Percentiles rank a stretch among this genome's conserved stretches.
Evolutionary conservation across 495 filamentous ascomycete species (phyloP).

Genomic region (Aspergillus diversus): DNA sequence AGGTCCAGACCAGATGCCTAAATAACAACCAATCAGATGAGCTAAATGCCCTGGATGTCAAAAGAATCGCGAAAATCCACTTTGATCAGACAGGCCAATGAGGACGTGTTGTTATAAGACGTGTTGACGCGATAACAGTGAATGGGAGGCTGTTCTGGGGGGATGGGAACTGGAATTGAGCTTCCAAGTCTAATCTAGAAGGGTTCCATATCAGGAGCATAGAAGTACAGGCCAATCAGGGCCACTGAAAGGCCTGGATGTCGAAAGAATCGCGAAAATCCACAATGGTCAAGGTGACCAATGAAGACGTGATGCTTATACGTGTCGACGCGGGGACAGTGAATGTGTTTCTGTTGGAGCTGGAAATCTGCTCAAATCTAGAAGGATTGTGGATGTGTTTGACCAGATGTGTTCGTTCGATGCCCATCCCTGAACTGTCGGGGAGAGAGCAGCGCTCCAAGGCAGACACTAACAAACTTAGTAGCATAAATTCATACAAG

Average conservation of each 20-base stretch:
- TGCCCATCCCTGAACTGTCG: no score
- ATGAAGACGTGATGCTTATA: neutral
- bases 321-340: neutral
- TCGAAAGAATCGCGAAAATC: conserved; percentile 1
- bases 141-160: neutral
- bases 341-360: neutral
- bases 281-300: neutral
- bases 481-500: neutral
- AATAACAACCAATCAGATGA: neutral
- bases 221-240: neutral
- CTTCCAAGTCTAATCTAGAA: no score
- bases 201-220: neutral
- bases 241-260: neutral
- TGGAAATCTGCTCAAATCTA: neutral
- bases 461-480: no score
- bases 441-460: no score
- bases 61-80: neutral
- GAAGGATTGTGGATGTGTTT: neutral
- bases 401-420: no score
- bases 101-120: neutral
- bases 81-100: neutral
- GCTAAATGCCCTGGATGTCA: neutral
- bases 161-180: neutral
- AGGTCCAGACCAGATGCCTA: no score
- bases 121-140: neutral